phyloP scores from a whole-genome alignment of 1,139 yeast species.

The Pneumocystis sp. region DNA sequence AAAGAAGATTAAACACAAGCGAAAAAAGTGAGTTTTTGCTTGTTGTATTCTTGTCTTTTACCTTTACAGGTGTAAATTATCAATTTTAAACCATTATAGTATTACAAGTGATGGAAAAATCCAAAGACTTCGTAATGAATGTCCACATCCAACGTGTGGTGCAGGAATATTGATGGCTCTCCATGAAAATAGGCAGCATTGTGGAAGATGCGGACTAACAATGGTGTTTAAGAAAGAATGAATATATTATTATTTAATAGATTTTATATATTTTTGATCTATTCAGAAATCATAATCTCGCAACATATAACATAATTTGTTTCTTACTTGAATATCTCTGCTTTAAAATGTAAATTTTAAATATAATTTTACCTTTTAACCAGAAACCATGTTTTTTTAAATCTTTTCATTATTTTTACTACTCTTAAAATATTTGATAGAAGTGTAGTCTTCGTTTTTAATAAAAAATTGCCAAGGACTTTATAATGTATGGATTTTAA shows the following conservation, averaged over 20 bases:
- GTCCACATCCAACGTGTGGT: conserved; percentile 87
- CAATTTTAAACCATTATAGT: conserved; percentile 98
- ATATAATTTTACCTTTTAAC: background rate
- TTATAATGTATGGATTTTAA: too few relatives aligned
- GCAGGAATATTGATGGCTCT: conserved; percentile 86
- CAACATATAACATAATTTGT: too few relatives aligned
- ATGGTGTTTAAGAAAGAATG: conserved; percentile 33
- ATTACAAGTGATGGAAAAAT: conserved; percentile 97
- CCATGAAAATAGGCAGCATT: conserved; percentile 98
- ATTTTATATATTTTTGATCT: background rate
- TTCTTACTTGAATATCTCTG: background rate
- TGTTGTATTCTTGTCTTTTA: background rate
- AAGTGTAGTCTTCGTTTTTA: background rate
- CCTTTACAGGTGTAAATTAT: conserved; percentile 53
- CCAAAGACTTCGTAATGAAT: conserved; percentile 97
- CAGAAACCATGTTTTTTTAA: background rate
- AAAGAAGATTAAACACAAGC: conserved; percentile 99
- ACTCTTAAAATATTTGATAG: too few relatives aligned
- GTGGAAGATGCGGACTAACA: conserved; percentile 99
- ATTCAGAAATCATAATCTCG: background rate
- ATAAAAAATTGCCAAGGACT: background rate
- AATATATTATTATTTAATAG: background rate
- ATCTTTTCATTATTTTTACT: background rate
- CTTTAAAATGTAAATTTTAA: too few relatives aligned
- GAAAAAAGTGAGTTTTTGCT: conserved; percentile 46